Evolutionary conservation across 108 stramenopile species (phyloP).

Genomic region (Nitzschia palea): DNA sequence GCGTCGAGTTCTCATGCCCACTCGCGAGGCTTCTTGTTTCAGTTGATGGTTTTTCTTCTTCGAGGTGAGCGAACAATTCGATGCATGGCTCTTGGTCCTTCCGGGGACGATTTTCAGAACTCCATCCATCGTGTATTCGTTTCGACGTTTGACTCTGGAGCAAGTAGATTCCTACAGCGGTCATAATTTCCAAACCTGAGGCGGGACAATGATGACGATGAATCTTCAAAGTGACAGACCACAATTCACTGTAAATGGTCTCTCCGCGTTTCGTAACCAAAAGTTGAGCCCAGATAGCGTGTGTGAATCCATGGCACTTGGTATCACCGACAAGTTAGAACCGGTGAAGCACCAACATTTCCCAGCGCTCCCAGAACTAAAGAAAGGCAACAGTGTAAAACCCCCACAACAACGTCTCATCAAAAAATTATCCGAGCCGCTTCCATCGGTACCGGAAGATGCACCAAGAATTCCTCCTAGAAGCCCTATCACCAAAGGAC

Average conservation of each 20-base stretch:
- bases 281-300: constrained; percentile 15
- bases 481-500: not conserved
- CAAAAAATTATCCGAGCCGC: not conserved
- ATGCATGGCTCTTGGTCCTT: no score
- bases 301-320: constrained; percentile 4
- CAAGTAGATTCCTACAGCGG: no score
- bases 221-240: not conserved
- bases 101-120: no score
- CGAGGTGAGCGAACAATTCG: no score
- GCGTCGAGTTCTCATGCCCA: no score
- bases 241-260: not conserved
- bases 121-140: no score
- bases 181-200: no score
- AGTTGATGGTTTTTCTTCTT: no score
- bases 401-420: not conserved
- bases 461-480: not conserved
- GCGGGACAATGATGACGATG: not conserved
- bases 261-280: not conserved
- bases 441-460: not conserved
- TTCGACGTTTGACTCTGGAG: no score
- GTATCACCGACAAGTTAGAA: not conserved
- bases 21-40: no score
- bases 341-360: not conserved
- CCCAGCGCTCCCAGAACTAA: not conserved
- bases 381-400: no score